A percentile compares a stretch with the other conserved stretches of the same genome.
Evolutionary conservation across 2,329 filamentous ascomycete species (phyloP).

Genomic region (Bipolaris sorokiniana): DNA sequence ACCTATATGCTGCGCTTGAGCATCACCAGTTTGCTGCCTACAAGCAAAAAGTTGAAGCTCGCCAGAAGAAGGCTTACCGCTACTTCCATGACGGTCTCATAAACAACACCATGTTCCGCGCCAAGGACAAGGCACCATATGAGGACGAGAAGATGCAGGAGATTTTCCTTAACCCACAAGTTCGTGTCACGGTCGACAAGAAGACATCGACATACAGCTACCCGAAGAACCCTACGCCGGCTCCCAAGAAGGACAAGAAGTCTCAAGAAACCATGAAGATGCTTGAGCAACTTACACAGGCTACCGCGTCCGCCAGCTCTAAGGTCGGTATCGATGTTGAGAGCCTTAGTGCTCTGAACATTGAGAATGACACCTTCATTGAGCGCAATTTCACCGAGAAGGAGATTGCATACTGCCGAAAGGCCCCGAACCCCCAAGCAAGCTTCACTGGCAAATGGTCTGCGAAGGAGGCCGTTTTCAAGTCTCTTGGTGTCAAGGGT

Average conservation of each 20-base stretch:
- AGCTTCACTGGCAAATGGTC: slow-evolving; percentile 96
- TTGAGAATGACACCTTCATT: slow-evolving; percentile 91
- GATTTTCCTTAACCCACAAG: slow-evolving; percentile 92
- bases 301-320: slow-evolving; percentile 64
- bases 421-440: slow-evolving; percentile 78
- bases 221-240: slow-evolving; percentile 56
- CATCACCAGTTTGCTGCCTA: slow-evolving; percentile 81
- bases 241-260: slow-evolving; percentile 68
- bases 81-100: slow-evolving; percentile 98
- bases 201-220: slow-evolving; percentile 82
- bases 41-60: slow-evolving; percentile 83
- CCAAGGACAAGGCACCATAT: slow-evolving; percentile 91
- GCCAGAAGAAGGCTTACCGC: slow-evolving; percentile 98
- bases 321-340: slow-evolving; percentile 96
- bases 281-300: slow-evolving; percentile 76
- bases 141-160: slow-evolving; percentile 82
- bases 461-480: slow-evolving; percentile 98
- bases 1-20: slow-evolving; percentile 93
- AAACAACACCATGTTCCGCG: slow-evolving; percentile 97
- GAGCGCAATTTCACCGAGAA: slow-evolving; percentile 89
- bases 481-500: slow-evolving; percentile 86
- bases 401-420: slow-evolving; percentile 86
- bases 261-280: slow-evolving; percentile 71
- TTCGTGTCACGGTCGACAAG: slow-evolving; percentile 83
- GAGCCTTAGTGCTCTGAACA: slow-evolving; percentile 83